Evolutionary conservation across 192 early-diverging fungal species (phyloP).

Genomic region (Backusella australiensis): DNA sequence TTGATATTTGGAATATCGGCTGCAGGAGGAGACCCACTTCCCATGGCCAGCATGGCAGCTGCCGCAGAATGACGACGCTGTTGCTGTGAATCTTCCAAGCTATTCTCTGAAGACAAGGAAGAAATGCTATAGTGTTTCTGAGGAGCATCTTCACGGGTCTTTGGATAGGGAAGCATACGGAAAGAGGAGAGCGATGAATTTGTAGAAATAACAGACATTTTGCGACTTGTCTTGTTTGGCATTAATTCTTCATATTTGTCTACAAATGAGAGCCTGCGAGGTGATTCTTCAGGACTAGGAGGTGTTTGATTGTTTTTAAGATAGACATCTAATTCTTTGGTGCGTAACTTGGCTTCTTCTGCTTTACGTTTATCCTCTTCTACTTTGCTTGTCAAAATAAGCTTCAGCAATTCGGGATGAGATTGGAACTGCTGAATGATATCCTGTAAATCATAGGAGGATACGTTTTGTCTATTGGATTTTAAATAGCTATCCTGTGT

Average conservation of each 20-base stretch:
- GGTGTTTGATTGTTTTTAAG: conserved; percentile 29
- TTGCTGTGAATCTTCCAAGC: conserved; percentile 11
- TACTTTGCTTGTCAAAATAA: conserved; percentile 55
- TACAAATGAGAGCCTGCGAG: neutral
- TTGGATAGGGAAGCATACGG: neutral
- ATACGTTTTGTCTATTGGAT: conserved; percentile 7
- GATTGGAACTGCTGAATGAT: conserved; percentile 47
- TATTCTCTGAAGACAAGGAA: neutral
- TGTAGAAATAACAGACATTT: neutral
- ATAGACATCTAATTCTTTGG: conserved; percentile 46
- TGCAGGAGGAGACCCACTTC: conserved; percentile 5
- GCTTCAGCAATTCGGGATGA: conserved; percentile 52
- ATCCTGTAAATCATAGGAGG: conserved; percentile 50
- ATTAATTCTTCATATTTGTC: neutral
- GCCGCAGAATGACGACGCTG: conserved; percentile 30
- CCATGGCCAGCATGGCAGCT: conserved; percentile 33
- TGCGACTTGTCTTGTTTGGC: neutral
- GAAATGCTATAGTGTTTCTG: neutral
- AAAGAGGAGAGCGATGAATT: neutral
- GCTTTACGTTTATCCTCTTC: conserved; percentile 57
- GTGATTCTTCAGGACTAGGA: neutral
- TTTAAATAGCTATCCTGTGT: neutral
- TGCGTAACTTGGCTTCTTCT: conserved; percentile 54
- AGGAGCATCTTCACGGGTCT: neutral
- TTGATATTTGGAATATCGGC: neutral